Conservation (phyloP, 164 flowering plant genomes). For the Litsea cubeba region DNA sequence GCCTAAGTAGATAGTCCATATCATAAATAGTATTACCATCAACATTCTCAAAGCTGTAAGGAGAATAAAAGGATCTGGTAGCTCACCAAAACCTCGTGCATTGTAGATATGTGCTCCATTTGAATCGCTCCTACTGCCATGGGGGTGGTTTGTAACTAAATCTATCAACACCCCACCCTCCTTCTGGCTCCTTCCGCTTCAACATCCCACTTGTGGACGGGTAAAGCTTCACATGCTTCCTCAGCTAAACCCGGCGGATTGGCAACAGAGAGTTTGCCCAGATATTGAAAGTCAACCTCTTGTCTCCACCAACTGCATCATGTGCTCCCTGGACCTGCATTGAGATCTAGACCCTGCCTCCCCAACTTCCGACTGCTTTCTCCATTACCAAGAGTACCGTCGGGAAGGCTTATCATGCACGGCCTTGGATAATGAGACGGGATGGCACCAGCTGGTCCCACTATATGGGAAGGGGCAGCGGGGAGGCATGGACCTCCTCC, state of each 20-base stretch:
- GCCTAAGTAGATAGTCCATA: neutral
- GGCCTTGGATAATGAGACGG: constrained; percentile 62
- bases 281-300: constrained; percentile 31
- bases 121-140: constrained; percentile 39
- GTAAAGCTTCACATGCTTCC: constrained; percentile 59
- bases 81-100: constrained; percentile 22
- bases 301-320: constrained; percentile 67
- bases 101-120: constrained; percentile 1
- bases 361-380: constrained; percentile 65
- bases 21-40: neutral
- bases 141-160: constrained; percentile 45
- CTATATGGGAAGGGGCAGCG: constrained; percentile 41
- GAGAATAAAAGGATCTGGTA: constrained; percentile 2
- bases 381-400: constrained; percentile 24
- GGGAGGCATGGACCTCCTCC: constrained; percentile 47
- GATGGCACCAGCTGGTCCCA: constrained; percentile 35
- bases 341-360: constrained; percentile 72
- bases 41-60: constrained; percentile 1
- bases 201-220: constrained; percentile 42
- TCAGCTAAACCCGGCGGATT: constrained; percentile 47
- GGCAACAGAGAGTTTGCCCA: constrained; percentile 48
- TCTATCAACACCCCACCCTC: constrained; percentile 54
- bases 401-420: constrained; percentile 50
- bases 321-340: constrained; percentile 69
- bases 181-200: constrained; percentile 55